Conservation (phyloP, 306 rosid species). For the Cicer bijugum region DNA sequence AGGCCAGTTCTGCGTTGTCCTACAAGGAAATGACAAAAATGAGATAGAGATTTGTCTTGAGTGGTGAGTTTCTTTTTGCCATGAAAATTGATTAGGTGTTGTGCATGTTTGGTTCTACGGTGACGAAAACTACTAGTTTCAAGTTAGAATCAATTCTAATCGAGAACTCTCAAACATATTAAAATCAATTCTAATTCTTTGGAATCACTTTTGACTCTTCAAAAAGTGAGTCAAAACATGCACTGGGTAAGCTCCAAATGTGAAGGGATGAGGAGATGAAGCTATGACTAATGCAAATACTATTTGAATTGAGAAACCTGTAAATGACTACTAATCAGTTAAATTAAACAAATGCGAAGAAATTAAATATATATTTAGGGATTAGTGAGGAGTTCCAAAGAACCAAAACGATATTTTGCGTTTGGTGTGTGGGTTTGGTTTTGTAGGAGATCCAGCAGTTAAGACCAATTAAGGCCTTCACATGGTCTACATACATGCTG, state of each 20-base stretch:
- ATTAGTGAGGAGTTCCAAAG: slow-evolving; percentile 53
- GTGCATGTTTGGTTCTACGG: too few relatives aligned
- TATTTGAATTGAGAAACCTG: slow-evolving; percentile 54
- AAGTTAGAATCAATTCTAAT: too few relatives aligned
- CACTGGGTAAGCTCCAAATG: slow-evolving; percentile 67
- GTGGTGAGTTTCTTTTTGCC: slow-evolving; percentile 73
- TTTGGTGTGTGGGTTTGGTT: slow-evolving; percentile 70
- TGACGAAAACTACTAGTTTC: too few relatives aligned
- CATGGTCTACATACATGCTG: slow-evolving; percentile 88
- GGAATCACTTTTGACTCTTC: too few relatives aligned
- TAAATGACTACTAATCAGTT: slow-evolving; percentile 49
- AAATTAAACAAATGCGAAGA: slow-evolving; percentile 57
- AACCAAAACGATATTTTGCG: slow-evolving; percentile 38
- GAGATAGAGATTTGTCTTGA: slow-evolving; percentile 89
- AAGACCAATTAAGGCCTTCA: slow-evolving; percentile 85
- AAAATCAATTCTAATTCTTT: too few relatives aligned
- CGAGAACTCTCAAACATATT: too few relatives aligned
- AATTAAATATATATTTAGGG: slow-evolving; percentile 9
- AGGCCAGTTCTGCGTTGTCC: slow-evolving; percentile 81
- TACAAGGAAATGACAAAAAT: slow-evolving; percentile 41
- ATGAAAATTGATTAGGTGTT: too few relatives aligned
- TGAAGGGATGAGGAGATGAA: slow-evolving; percentile 47
- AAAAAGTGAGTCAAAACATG: too few relatives aligned
- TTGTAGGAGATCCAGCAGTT: slow-evolving; percentile 85
- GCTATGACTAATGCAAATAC: slow-evolving; percentile 54